Evolutionary conservation across 2,329 filamentous ascomycete genomes (phyloP).

Genomic region (Kalmusia sp.): DNA sequence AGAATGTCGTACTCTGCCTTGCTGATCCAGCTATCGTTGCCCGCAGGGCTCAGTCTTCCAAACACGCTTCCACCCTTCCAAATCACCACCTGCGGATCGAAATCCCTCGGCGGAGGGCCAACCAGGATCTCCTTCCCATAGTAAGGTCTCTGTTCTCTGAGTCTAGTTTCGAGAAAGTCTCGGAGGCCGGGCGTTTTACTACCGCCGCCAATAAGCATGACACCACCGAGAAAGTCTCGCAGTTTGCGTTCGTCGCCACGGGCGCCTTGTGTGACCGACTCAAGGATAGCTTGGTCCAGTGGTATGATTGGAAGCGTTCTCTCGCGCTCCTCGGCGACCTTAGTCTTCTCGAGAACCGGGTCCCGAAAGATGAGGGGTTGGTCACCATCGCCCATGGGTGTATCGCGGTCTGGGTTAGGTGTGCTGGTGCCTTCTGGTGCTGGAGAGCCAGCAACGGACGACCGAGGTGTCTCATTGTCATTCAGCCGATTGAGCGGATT

Average conservation of each 20-base stretch:
- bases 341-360: slow-evolving; percentile 57
- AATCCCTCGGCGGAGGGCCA: slow-evolving; percentile 79
- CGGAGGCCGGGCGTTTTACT: slow-evolving; percentile 71
- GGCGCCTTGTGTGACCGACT: slow-evolving; percentile 85
- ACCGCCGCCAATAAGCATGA: slow-evolving; percentile 48
- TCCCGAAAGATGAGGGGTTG: slow-evolving; percentile 48
- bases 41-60: slow-evolving; percentile 78
- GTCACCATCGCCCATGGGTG: slow-evolving; percentile 51
- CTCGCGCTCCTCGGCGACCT: slow-evolving; percentile 73
- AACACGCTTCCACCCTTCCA: slow-evolving; percentile 99
- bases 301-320: slow-evolving; percentile 81
- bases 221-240: slow-evolving; percentile 72
- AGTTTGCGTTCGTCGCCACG: slow-evolving; percentile 91
- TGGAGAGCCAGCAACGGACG: slow-evolving; percentile 87
- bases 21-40: slow-evolving; percentile 93
- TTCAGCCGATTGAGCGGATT: slow-evolving; percentile 74
- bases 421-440: slow-evolving; percentile 83
- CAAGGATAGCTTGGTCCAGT: slow-evolving; percentile 88
- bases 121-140: slow-evolving; percentile 72
- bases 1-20: slow-evolving; percentile 86
- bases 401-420: slow-evolving; percentile 60
- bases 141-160: slow-evolving; percentile 70
- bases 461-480: slow-evolving; percentile 78
- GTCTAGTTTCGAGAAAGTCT: slow-evolving; percentile 80
- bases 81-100: slow-evolving; percentile 95